Evolutionary conservation across 2,329 filamentous ascomycete species (phyloP), one percentile per base, ranked within the genome.

Genomic region (Nemania sp.): DNA sequence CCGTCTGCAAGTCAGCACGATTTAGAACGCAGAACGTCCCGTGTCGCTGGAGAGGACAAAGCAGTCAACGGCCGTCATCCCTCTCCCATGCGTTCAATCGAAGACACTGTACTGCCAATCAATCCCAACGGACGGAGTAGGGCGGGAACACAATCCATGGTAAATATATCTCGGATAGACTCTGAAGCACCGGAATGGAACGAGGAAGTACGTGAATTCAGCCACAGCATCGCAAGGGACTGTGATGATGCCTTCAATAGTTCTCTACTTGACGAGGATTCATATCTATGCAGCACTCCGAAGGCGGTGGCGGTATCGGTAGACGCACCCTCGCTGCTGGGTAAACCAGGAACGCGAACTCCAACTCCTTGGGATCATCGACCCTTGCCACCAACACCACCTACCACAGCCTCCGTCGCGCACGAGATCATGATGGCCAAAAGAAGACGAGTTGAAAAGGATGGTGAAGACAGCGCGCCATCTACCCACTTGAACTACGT

Each of bases 211-310:
- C 84, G 91, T 6, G 89, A 94, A 68, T 89, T 96, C 59, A 96
- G 92, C 68, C 86, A 85, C 68, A 92, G 92, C 69, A 87, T 97
- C 63, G 91, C 92, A 51, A 91, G 92, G 74, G 91, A 95, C 60
- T 96, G 93, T 71, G 93, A 98, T 71, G 91, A 95, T 70, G 93
- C 93, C 1, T 97, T 98, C 78, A 93, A 91, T 71, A 87, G 89
- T 67, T 82, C 81, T 10, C 67, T 85, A 11, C 75, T 83, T 17
- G 62, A 51, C 37, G 54, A 59, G 6, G 59, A 70, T 3, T 62
- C 68, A 17, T 62, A 59, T 37, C 18, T 65, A 2, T 59, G 47
- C 42, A 53, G 64, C 17, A 39, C 54, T 13, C 39, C 60, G 25
- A 54, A 61, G 11, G 62, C 60, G 13, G 59, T 60, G 1, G 54